Evolutionary conservation across 257 asterid genomes (phyloP).

Genomic region (Fraxinus americana): DNA sequence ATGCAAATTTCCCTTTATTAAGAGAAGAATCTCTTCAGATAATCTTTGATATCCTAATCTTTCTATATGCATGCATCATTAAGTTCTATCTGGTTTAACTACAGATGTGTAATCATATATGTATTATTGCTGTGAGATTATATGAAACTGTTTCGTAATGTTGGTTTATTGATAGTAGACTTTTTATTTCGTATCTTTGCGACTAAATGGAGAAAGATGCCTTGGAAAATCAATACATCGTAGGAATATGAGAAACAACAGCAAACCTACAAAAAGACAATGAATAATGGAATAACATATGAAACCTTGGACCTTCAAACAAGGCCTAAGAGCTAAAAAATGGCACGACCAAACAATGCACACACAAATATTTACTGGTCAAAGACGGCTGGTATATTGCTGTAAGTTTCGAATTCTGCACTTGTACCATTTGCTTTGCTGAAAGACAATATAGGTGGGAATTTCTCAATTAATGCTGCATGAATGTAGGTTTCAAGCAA

Average conservation of each 20-base stretch:
- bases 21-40: not conserved
- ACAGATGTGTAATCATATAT: not conserved
- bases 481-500: conserved; percentile 42
- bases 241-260: not conserved
- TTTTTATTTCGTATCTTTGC: not conserved
- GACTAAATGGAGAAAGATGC: not conserved
- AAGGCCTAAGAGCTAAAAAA: not conserved
- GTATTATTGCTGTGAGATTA: not conserved
- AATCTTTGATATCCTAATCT: not conserved
- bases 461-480: not conserved
- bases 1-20: conserved; percentile 10
- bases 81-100: not conserved
- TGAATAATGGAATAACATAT: not conserved
- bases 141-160: not conserved
- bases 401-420: not conserved
- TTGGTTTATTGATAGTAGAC: not conserved
- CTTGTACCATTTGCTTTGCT: not conserved
- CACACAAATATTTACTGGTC: not conserved
- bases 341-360: not conserved
- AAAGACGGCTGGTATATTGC: not conserved
- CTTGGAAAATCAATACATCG: not conserved
- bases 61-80: not conserved
- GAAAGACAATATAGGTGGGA: not conserved
- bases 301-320: not conserved
- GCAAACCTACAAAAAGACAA: not conserved